A percentile compares a stretch with the other conserved stretches of the same genome.
phyloP scores from a whole-genome alignment of 2,329 filamentous ascomycete genomes.

The Colletotrichum sp. region DNA sequence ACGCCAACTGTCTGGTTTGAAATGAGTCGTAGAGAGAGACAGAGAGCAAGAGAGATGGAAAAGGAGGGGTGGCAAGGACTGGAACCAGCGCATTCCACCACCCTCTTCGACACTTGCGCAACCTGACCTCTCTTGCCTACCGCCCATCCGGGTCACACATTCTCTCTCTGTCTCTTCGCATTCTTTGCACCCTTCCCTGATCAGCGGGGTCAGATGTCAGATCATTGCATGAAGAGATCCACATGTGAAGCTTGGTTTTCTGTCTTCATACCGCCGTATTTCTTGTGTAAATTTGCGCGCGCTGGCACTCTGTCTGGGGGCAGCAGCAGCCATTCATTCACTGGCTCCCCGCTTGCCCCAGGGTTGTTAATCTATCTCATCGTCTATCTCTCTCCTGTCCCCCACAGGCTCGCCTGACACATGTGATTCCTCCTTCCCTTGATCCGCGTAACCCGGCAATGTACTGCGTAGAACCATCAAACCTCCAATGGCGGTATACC shows the following conservation, averaged over 20 bases:
- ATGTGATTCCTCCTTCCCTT: not conserved
- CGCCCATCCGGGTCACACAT: not conserved
- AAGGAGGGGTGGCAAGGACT: not conserved
- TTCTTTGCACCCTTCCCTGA: not conserved
- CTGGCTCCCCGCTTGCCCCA: not conserved
- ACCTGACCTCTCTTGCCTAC: not conserved
- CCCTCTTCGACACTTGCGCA: not conserved
- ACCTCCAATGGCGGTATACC: not conserved
- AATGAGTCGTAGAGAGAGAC: not conserved
- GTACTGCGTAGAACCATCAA: not conserved
- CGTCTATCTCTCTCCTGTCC: not conserved
- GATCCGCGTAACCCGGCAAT: constrained; percentile 2
- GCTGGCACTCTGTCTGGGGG: not conserved
- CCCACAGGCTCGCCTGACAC: not conserved
- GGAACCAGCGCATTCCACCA: not conserved
- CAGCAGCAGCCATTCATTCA: not conserved
- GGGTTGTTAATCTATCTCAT: not conserved
- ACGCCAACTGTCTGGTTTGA: not conserved
- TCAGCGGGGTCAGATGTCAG: constrained; percentile 15
- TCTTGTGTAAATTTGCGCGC: not conserved
- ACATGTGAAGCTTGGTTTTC: constrained; percentile 13
- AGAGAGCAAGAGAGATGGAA: not conserved
- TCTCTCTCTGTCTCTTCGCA: not conserved
- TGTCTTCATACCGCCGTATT: not conserved
- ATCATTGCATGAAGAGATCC: constrained; percentile 13